Base-by-base conservation (phyloP, 106 monocot genomes). In the Triglochin maritima region DNA sequence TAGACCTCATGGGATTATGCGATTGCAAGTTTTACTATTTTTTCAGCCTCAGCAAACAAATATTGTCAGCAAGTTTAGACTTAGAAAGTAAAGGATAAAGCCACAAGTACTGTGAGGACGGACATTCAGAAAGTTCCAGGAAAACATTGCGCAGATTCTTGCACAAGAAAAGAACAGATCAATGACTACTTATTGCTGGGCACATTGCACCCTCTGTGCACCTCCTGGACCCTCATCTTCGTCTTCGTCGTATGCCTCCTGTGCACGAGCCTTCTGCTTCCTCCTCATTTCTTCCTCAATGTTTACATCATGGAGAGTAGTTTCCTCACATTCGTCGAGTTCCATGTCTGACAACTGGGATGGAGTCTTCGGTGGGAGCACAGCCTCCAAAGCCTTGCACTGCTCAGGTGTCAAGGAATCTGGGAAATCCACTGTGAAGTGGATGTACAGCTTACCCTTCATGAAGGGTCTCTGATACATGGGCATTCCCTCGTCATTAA, bases 181-280 rank as follows among this genome's bases (percentile, higher is more conserved):
- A 29, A 29, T 29, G 29, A 29, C 29, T 29, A 29, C 29, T 67
- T 67, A 92, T 48, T 92, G 92, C 72, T 92, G 92, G 7, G 88
- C 92, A 53, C 92, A 92, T 49, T 88, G 92, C 3, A 92, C 92
- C 59, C 92, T 75, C 69, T 86, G 88, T 29, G 79, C 85, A 12
- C 85, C 85, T 3, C 79, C 86, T n/a, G 53, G 81, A 15, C 44
- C 55, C 1, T 61, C 68, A 3, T 88, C 87, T 2, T 93, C 93
- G 47, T 93, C 89, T 64, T 89, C 93, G 10, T 93, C 93, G n/a
- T 93, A 88, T 0, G 93, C 93, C 79, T 93, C 93, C 56, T 83
- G 85, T 8, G 82, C 82, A 9, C 80, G 81, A 5, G 77, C 64
- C 47, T 82, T 46, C 69, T 76, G 82, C 77, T 85, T 92, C 69